phyloP scores from a whole-genome alignment of 768 basidiomycete species.

The Mycena leptocephala region DNA sequence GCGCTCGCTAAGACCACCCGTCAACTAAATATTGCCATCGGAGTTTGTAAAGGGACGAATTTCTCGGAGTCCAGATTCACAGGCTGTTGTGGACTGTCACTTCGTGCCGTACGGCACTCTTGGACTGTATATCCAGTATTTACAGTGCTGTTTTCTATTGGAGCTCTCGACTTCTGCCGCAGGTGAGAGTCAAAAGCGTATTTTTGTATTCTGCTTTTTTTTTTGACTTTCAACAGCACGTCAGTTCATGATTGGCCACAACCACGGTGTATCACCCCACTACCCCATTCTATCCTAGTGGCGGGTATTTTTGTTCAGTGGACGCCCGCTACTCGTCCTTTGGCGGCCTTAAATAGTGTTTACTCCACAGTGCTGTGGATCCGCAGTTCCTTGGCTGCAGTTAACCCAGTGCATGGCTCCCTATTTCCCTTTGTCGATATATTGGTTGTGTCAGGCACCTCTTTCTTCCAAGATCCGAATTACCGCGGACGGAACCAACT shows the following conservation, averaged over 20 bases:
- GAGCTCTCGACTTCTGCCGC: too few species aligned
- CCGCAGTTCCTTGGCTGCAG: background rate
- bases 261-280: background rate
- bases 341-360: background rate
- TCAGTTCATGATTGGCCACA: too few species aligned
- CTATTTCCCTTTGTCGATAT: slow-evolving; percentile 17
- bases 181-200: too few species aligned
- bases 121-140: too few species aligned
- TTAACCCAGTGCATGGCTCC: background rate
- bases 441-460: slow-evolving; percentile 18
- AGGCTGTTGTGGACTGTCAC: background rate
- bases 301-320: background rate
- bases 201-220: too few species aligned
- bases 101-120: background rate
- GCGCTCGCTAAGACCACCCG: background rate
- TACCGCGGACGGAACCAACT: slow-evolving; percentile 1
- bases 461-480: slow-evolving; percentile 10
- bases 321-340: background rate
- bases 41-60: background rate
- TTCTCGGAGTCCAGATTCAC: background rate
- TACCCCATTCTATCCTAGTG: background rate
- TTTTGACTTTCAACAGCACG: too few species aligned
- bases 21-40: background rate
- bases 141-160: too few species aligned
- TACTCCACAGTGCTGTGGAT: background rate